phyloP scores from a whole-genome alignment of 1,284 basidiomycete genomes.

The Ustilago hordei region DNA sequence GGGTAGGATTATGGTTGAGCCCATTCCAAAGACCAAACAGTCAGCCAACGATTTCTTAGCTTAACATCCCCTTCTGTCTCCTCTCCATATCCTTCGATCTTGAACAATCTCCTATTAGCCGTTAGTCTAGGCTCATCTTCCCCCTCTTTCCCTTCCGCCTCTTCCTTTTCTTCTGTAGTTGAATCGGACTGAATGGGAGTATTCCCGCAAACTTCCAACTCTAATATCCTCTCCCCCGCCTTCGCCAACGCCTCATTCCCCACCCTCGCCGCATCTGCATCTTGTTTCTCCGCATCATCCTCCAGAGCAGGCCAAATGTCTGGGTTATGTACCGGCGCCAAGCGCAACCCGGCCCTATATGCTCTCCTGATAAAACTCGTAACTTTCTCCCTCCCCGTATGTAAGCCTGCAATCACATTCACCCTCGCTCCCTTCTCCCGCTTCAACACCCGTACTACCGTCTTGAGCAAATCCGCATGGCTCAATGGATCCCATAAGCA shows the following conservation, averaged over 20 bases:
- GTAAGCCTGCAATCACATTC: conserved; percentile 64
- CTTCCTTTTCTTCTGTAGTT: not conserved
- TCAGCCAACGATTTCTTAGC: conserved; percentile 51
- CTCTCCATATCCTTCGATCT: conserved; percentile 42
- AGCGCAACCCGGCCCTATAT: conserved; percentile 38
- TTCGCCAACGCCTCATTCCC: conserved; percentile 32
- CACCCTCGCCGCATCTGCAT: conserved; percentile 19
- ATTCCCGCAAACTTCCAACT: conserved; percentile 56
- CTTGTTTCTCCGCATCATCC: not conserved
- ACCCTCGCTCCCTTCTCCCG: conserved; percentile 42
- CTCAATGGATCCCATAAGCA: conserved; percentile 67
- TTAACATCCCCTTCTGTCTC: conserved; percentile 44
- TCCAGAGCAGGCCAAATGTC: conserved; percentile 30
- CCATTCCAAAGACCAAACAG: conserved; percentile 52
- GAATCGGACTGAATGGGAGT: conserved; percentile 24
- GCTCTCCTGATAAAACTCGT: conserved; percentile 59
- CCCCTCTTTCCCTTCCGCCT: not conserved
- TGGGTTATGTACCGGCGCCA: conserved; percentile 31
- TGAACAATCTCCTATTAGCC: conserved; percentile 32
- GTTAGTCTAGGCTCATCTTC: conserved; percentile 42
- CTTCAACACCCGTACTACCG: conserved; percentile 40
- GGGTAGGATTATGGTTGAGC: conserved; percentile 4
- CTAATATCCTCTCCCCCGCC: conserved; percentile 44
- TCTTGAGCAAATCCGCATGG: conserved; percentile 61
- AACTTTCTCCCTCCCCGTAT: conserved; percentile 64